A percentile compares a stretch with the other conserved stretches of the same genome.
These are phyloP conservation scores for Arthrobotrys megalospora DNA, from an alignment of 2,329 filamentous ascomycete species.

Conservation along the genomic window DNA sequence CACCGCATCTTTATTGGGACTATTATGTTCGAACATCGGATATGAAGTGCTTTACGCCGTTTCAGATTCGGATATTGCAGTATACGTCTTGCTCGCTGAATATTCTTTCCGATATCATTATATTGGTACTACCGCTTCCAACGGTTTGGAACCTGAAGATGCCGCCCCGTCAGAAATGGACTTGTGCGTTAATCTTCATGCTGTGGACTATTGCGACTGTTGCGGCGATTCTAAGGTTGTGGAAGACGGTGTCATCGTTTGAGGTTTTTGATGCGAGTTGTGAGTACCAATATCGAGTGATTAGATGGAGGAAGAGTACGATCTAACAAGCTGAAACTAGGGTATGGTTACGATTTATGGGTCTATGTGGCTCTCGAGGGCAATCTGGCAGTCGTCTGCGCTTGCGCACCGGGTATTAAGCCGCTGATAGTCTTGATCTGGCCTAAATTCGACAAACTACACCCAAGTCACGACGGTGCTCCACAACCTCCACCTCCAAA, in stretches of 20 bases:
- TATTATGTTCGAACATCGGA: constrained; percentile 34
- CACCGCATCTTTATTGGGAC: constrained; percentile 45
- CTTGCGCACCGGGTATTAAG: constrained; percentile 45
- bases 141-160: constrained; percentile 41
- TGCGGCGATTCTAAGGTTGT: constrained; percentile 35
- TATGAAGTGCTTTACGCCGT: constrained; percentile 50
- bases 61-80: constrained; percentile 31
- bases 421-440: constrained; percentile 41
- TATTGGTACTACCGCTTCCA: constrained; percentile 34
- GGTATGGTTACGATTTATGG: constrained; percentile 50
- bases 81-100: constrained; percentile 37
- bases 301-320: background rate
- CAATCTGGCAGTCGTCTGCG: constrained; percentile 42
- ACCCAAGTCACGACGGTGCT: constrained; percentile 12
- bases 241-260: constrained; percentile 32
- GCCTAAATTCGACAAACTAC: constrained; percentile 53
- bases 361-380: constrained; percentile 45
- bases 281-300: constrained; percentile 4
- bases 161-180: constrained; percentile 46
- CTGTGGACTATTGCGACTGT: constrained; percentile 43
- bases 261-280: constrained; percentile 47
- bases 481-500: background rate
- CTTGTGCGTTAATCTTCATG: constrained; percentile 43
- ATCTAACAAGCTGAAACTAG: constrained; percentile 15
- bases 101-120: constrained; percentile 40